Evolutionary conservation across 129 eudicot species (phyloP), one percentile per base, ranked within the genome.

Genomic region (Centaurea solstitialis): DNA sequence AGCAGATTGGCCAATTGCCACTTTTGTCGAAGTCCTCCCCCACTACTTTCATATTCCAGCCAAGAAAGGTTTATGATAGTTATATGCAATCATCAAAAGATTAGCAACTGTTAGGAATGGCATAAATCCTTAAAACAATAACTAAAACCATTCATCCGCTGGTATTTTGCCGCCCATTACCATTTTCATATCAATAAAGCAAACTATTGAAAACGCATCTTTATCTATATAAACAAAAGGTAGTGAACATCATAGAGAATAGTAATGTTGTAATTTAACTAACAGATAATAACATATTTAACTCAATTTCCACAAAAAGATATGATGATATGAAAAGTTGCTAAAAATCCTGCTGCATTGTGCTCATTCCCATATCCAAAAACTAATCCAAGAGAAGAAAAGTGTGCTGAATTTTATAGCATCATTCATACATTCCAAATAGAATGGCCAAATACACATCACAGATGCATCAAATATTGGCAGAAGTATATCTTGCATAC

Each of bases 301-400:
- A 91, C 97, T 90, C 97, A 76, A 89, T 87, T 81, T 89, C 93
- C 38, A 91, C 91, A 78, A 89, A 50, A 91, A 68, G 97, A 85
- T 76, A 91, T 87, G 61, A 91, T 91, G 35, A 93, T 93, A 86
- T 91, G 97, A 86, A 91, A 89, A 77, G 97, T 91, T 67, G 97
- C 97, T 10, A 93, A 89, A 82, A 91, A 91, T 20, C 97, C 97
- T 38, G 97, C 97, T 45, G 89, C 86, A 85, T 82, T 89, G 80
- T 87, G 90, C 68, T 87, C 97, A 77, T 91, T 93, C 75, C 92
- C 97, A 77, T 91, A 85, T 82, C 93, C 89, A 71, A 61, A 66
- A 78, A 13, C 62, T 40, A 74, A 50, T 57, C 22, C 65, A 18
- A 9, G 61, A 21, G 77, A 70, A 37, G 67, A 23, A 62, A 21